Evolutionary conservation across 2,329 filamentous ascomycete genomes (phyloP).

Genomic region (Xylaria sp.): DNA sequence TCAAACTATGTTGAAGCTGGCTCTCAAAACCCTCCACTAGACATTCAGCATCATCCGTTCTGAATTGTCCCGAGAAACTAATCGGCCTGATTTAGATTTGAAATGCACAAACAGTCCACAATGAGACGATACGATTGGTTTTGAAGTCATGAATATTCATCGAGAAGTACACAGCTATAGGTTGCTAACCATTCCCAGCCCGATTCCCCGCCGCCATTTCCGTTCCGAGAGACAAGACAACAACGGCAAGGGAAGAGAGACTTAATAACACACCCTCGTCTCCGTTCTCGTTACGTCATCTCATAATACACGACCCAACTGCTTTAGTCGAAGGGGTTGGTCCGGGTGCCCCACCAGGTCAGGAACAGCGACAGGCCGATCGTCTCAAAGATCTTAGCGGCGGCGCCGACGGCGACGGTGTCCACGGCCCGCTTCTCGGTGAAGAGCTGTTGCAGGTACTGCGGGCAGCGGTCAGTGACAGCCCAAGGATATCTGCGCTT

Average conservation of each 20-base stretch:
- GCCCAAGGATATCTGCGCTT: too few species aligned
- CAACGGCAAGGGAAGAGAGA: conserved; percentile 23
- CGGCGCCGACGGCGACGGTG: conserved; percentile 81
- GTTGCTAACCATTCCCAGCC: not conserved
- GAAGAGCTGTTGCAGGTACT: conserved; percentile 87
- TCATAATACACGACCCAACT: conserved; percentile 1
- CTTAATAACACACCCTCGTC: conserved; percentile 20
- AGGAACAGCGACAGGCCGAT: conserved; percentile 89
- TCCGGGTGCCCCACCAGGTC: conserved; percentile 96
- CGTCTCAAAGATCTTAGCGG: conserved; percentile 89
- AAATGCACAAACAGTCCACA: too few species aligned
- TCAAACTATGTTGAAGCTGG: not conserved
- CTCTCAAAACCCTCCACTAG: not conserved
- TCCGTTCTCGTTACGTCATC: conserved; percentile 17
- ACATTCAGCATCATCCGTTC: not conserved
- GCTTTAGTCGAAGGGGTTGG: conserved; percentile 82
- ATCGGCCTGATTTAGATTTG: too few species aligned
- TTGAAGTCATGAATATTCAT: not conserved
- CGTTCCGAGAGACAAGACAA: conserved; percentile 6
- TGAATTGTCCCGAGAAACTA: not conserved
- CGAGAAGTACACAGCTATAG: conserved; percentile 11
- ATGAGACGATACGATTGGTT: not conserved
- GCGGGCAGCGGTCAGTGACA: not conserved
- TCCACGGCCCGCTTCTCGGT: conserved; percentile 91
- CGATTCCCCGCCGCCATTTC: conserved; percentile 3